Evolutionary conservation across 139 green algal species (phyloP), one percentile per base, ranked within the genome.

Genomic region (Chlamydomonas eustigma): DNA sequence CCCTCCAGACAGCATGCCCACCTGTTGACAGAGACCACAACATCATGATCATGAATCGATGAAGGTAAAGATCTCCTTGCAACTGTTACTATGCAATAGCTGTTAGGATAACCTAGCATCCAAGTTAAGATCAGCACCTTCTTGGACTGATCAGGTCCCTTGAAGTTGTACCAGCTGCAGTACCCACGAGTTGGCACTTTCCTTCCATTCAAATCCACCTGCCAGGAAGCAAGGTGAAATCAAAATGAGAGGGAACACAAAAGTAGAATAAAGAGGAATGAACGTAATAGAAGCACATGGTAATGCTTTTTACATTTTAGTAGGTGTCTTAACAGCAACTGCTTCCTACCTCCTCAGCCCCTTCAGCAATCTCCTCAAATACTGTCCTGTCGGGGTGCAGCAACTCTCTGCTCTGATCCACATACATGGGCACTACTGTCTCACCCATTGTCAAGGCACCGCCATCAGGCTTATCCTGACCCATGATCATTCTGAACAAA

Each of bases 401-500:
- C 0, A 67, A 64, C 6, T 94, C 91, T 28, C 91, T 77, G 65
- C 76, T 88, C 81, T 96, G 90, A 76, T 95, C 88, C 31, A 96
- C 91, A 37, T 93, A 92, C 79, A 94, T 95, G 30, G 90, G 86
- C 71, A 89, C 76, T 50, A 97, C 90, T 6, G 90, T 94, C 3
- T 95, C 87, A 0, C 91, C 89, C 6, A 94, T 64, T 3, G 36
- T 38, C 22, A 72, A 4, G 65, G 4, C 4, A 6, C 65, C 65
- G 22, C 33, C 65, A 72, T 72, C 65, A n/a, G 65, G 65, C 28
- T 5, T 38, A 34, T 72, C 65, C 65, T 72, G 65, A 1, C 88
- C 84, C 80, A 91, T 89, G 64, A 97, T 92, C 82, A 97, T 94
- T 0, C 81, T 74, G 86, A 98, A 94, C 35, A 95, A 78, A 4